A percentile compares a stretch with the other conserved stretches of the same genome.
These are phyloP conservation scores for Alternaria gansuensis DNA, from an alignment of 2,329 filamentous ascomycete genomes.

Conservation along the genomic window DNA sequence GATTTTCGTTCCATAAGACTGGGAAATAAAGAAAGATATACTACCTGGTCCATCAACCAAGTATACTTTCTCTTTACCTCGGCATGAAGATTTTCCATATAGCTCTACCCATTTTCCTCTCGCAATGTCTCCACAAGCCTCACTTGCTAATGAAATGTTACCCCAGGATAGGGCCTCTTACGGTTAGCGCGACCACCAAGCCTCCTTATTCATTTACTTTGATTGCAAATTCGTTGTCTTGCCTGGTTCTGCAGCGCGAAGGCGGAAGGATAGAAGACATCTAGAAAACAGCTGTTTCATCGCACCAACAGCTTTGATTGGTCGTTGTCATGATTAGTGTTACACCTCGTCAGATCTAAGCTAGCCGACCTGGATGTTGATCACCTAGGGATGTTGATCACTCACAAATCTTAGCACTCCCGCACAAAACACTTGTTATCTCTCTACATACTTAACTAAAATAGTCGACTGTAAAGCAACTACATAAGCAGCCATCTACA, in stretches of 20 bases:
- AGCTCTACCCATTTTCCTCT: not conserved
- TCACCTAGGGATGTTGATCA: no score
- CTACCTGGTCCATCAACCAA: not conserved
- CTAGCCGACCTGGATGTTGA: no score
- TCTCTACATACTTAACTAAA: no score
- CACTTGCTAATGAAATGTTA: slow-evolving; percentile 15
- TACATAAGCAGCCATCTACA: no score
- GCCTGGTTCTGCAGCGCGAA: slow-evolving; percentile 20
- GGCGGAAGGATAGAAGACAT: slow-evolving; percentile 10
- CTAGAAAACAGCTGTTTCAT: slow-evolving; percentile 14
- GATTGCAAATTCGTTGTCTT: slow-evolving; percentile 13
- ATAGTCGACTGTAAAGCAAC: no score
- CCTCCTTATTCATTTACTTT: slow-evolving; percentile 18
- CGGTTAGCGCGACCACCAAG: slow-evolving; percentile 17
- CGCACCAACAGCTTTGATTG: slow-evolving; percentile 12
- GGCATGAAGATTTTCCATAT: slow-evolving; percentile 13
- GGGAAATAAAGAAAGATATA: slow-evolving; percentile 12
- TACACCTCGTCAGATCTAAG: slow-evolving; percentile 6
- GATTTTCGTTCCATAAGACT: not conserved
- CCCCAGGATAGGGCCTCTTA: slow-evolving; percentile 5
- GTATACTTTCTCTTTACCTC: not conserved
- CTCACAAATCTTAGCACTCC: no score
- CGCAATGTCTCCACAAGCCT: slow-evolving; percentile 1
- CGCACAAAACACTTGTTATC: no score
- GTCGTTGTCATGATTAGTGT: slow-evolving; percentile 4